Evolutionary conservation across 2,329 filamentous ascomycete genomes (phyloP), one percentile per base, ranked within the genome.

Genomic region (Cadophora sp.): DNA sequence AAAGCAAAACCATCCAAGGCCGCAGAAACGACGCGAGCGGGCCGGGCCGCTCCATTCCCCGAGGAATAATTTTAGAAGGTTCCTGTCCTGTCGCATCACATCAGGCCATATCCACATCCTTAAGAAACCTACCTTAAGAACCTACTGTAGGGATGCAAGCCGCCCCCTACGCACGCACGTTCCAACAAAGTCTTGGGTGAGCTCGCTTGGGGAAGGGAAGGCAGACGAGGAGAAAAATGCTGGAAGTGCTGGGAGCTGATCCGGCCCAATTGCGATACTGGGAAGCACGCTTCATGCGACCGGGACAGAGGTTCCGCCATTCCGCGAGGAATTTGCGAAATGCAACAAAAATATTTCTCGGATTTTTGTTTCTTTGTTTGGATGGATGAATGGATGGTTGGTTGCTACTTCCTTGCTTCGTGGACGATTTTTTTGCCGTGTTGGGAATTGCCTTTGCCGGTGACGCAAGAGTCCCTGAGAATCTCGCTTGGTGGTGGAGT

Each of bases 271-370:
- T 41, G 36, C n/a, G 9, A 39, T 43, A 43, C n/a, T 24, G 33
- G n/a, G 41, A 24, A 22, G n/a, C 55, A 43, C 41, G 36, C 55
- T 27, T 58, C 55, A 58, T 41, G 36, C 36, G 27, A 41, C 55
- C 55, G 55, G 55, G 14, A 43, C 14, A 43, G 16, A 41, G 55
- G 11, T 58, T 20, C 55, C 55, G 36, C 13, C 7, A 48, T 50
- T 48, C 58, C 41, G 61, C 61, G 51, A 27, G 18, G 39, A 20
- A 55, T 56, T 56, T 58, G 61, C 61, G 61, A 64, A 48, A 36
- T 64, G 61, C 61, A 64, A 58, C 61, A 55, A 58, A 64, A 56
- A 14, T 18, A 24, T 41, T 7, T 58, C 8, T 39, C 8, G 27
- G 6, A 6, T 4, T 30, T 30, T 30, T 30, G 27, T 30, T 30